Conservation (phyloP, 176 grass and related monocot species). For the Musa beccarii region DNA sequence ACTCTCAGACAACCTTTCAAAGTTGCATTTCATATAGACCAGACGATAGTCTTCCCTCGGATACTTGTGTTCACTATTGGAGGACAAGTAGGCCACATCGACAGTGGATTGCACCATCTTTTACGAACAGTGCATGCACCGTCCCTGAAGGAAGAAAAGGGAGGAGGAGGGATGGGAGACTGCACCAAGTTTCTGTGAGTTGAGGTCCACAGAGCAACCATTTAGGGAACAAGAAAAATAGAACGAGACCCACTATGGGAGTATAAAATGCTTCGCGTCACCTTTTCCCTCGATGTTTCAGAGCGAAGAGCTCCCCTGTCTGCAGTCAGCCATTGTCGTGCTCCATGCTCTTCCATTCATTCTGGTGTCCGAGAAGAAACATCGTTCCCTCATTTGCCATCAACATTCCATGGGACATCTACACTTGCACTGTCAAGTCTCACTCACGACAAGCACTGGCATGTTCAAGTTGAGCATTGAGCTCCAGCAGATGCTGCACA, state of each 20-base stretch:
- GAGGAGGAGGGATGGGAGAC: not conserved
- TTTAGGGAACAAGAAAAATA: conserved; percentile 44
- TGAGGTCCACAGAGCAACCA: conserved; percentile 36
- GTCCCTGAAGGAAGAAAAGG: not conserved
- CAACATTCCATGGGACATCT: conserved; percentile 23
- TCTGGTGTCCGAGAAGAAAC: conserved; percentile 25
- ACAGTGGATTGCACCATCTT: not conserved
- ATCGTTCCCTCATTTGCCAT: conserved; percentile 17
- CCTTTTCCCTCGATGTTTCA: not conserved
- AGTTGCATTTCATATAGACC: too few species aligned
- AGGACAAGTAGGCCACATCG: not conserved
- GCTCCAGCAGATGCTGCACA: conserved; percentile 26
- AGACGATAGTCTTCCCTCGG: not conserved
- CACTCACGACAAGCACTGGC: conserved; percentile 34
- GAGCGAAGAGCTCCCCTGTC: not conserved
- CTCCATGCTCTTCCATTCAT: conserved; percentile 6
- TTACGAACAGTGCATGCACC: not conserved
- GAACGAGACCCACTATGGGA: conserved; percentile 32
- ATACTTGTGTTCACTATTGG: conserved; percentile 12
- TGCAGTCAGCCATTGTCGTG: not conserved
- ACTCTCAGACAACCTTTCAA: too few species aligned
- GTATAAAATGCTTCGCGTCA: conserved; percentile 14
- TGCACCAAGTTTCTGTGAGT: too few species aligned
- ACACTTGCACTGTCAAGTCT: conserved; percentile 18
- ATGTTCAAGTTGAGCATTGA: conserved; percentile 21